These are phyloP conservation scores for Taphrina communis DNA, from an alignment of 1,139 yeast species.

Conservation along the genomic window DNA sequence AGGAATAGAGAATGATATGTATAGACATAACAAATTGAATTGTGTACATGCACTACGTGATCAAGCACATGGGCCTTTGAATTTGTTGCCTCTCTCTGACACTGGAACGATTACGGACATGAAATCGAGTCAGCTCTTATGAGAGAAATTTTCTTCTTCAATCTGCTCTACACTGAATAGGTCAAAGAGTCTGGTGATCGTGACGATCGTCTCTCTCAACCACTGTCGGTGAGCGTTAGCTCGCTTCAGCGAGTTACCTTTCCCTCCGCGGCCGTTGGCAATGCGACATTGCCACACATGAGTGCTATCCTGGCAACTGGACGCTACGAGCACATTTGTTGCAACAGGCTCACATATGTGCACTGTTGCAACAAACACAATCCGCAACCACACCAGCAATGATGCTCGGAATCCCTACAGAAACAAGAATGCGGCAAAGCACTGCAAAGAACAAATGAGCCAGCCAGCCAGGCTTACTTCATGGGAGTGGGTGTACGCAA, in stretches of 20 bases:
- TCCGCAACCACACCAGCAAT: neutral
- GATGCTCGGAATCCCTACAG: too few species aligned
- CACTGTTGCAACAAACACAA: neutral
- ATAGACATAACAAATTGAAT: too few species aligned
- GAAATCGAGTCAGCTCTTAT: constrained; percentile 32
- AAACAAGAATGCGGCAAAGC: too few species aligned
- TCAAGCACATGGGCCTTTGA: neutral
- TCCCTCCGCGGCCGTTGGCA: neutral
- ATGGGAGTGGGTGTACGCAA: too few species aligned
- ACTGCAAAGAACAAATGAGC: too few species aligned
- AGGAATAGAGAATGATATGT: neutral
- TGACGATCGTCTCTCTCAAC: constrained; percentile 38
- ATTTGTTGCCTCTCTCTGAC: constrained; percentile 37
- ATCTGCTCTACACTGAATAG: constrained; percentile 37
- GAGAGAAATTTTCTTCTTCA: constrained; percentile 20
- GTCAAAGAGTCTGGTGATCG: constrained; percentile 36
- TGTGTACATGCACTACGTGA: neutral
- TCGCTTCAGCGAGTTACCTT: too few species aligned
- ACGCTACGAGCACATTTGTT: neutral
- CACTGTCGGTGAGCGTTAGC: constrained; percentile 35
- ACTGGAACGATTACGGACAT: constrained; percentile 36
- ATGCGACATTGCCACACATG: neutral
- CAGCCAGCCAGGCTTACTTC: too few species aligned
- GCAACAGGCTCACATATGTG: neutral
- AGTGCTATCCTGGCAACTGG: neutral